Base-by-base conservation (phyloP, 495 filamentous ascomycete genomes). In the Gamarada debralockiae region DNA sequence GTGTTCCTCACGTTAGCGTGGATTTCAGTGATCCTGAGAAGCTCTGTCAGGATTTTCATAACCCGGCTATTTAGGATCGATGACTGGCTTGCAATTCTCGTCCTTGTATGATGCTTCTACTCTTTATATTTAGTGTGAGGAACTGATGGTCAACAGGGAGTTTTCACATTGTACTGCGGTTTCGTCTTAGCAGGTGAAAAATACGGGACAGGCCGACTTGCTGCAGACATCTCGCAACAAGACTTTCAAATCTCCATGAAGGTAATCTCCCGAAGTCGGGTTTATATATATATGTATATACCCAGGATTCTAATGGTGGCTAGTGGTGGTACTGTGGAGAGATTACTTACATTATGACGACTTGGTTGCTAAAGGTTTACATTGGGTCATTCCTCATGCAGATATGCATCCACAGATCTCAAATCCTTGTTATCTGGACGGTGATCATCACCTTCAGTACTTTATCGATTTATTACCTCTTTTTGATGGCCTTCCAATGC, bases 341-440 rank as follows among this genome's bases (percentile, higher is more conserved):
- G 31, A 25, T 65, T 39, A 58, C 65, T 36, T 70, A 69, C 54
- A 45, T 67, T 22, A 18, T 61, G 14, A 50, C 54, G 31, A 69
- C 58, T 53, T 43, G 45, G 9, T 36, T 64, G 12, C 22, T 67
- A 13, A 75, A 75, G 50, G 39, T 69, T 9, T 61, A 64, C 15
- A 65, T 75, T 47, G 68, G 61, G 34, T 48, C 63, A 42, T 70
- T 73, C 53, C 61, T 74, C 17, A 61, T 71, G 3, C 68, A 67
- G 2, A 58, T 73, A 23, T 57, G 58, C 10, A 48, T 63, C 9
- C 55, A 14, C 9, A 58, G 53, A 40, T 20, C 43, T 13, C 69
- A 73, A 17, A 52, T 57, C 14, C 31, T 41, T 23, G 57, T 68
- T 29, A 65, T 74, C 24, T 64, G 67, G 50, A 47, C 34, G n/a